Evolutionary conservation across 495 filamentous ascomycete genomes (phyloP).

Genomic region (Penicillium paradoxum): DNA sequence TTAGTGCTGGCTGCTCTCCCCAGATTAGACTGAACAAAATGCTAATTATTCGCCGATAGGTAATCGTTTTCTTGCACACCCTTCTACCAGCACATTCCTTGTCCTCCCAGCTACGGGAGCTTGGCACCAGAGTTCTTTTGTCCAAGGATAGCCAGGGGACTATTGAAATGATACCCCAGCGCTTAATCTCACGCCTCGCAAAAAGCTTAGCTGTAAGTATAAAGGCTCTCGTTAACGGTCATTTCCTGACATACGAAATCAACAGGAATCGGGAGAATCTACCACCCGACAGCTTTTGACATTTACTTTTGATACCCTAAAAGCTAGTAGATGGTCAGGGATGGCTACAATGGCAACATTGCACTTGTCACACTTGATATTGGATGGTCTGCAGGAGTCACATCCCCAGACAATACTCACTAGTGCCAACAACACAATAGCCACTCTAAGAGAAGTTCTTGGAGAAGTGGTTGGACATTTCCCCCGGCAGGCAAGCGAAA

Average conservation of each 20-base stretch:
- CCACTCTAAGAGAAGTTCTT: constrained; percentile 17
- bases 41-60: neutral
- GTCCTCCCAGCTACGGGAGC: constrained; percentile 21
- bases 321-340: neutral
- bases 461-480: constrained; percentile 18
- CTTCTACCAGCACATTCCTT: constrained; percentile 22
- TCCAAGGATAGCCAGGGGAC: constrained; percentile 23
- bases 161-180: constrained; percentile 18
- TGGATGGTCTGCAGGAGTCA: constrained; percentile 20
- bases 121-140: constrained; percentile 26
- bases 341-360: constrained; percentile 12
- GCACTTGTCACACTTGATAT: constrained; percentile 21
- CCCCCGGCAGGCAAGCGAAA: constrained; percentile 13
- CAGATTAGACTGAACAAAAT: neutral
- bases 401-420: constrained; percentile 6
- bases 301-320: constrained; percentile 22
- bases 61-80: constrained; percentile 16
- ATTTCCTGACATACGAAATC: constrained; percentile 1
- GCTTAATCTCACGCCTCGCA: constrained; percentile 23
- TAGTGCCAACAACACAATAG: constrained; percentile 5
- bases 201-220: constrained; percentile 25
- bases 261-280: constrained; percentile 21
- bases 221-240: no score
- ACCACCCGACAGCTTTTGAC: constrained; percentile 21
- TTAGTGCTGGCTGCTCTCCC: constrained; percentile 13